Evolutionary conservation across 441 rosid genomes (phyloP).

Genomic region (Brassica hybrid): DNA sequence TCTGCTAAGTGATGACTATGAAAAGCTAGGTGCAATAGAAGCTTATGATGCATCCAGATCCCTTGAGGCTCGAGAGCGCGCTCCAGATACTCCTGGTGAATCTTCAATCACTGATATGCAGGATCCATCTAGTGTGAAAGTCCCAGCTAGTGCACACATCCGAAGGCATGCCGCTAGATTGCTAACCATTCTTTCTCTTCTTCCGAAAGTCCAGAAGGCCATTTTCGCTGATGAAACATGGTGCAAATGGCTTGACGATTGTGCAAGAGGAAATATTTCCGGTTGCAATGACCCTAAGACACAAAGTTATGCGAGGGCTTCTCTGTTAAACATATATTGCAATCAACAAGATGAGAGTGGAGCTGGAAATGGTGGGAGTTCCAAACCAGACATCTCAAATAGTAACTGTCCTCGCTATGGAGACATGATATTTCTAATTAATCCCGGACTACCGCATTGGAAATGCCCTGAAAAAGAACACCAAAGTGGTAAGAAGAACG

Average conservation of each 20-base stretch:
- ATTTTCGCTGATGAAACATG: constrained; percentile 69
- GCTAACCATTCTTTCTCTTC: constrained; percentile 78
- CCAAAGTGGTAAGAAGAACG: constrained; percentile 39
- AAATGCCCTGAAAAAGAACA: constrained; percentile 57
- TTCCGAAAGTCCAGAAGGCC: constrained; percentile 77
- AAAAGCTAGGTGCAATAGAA: constrained; percentile 87
- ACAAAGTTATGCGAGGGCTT: constrained; percentile 93
- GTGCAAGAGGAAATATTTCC: constrained; percentile 75
- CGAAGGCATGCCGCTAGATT: constrained; percentile 96
- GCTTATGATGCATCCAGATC: constrained; percentile 92
- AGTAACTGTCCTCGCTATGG: constrained; percentile 67
- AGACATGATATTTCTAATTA: constrained; percentile 82
- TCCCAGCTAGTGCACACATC: constrained; percentile 90
- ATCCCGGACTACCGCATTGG: constrained; percentile 91
- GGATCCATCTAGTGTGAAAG: constrained; percentile 69
- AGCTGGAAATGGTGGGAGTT: constrained; percentile 40
- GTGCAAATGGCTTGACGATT: constrained; percentile 95
- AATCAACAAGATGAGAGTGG: constrained; percentile 50
- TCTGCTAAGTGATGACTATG: constrained; percentile 89
- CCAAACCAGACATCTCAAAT: constrained; percentile 45
- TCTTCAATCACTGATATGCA: constrained; percentile 49
- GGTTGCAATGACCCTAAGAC: constrained; percentile 83
- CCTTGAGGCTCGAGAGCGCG: constrained; percentile 62
- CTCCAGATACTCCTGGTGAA: constrained; percentile 52
- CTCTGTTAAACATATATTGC: constrained; percentile 75